Base-by-base conservation (phyloP, 2,329 filamentous ascomycete species). In the Paraphaeosphaeria minitans region DNA sequence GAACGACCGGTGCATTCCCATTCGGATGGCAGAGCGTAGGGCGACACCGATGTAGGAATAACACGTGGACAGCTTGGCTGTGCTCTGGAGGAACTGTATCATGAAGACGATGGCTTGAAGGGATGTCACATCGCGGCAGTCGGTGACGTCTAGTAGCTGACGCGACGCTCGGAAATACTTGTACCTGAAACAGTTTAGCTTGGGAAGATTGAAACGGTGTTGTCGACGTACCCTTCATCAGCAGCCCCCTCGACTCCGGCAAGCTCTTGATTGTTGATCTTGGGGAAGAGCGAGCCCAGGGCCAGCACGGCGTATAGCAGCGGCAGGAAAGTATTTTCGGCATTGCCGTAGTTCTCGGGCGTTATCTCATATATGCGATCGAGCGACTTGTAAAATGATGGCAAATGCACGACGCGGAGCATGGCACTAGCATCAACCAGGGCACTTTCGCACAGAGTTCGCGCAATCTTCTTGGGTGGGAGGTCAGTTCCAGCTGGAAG, bases 381-480 rank as follows among this genome's bases (percentile, higher is more conserved):
- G 62, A 97, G 84, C 68, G 86, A 87, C 58, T 85, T 84, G 77
- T 90, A 92, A 73, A 97, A 97, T 0, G 87, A 87, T 0, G 93
- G 93, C 51, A 90, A 82, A 70, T 97, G 93, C 5, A 96, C 85
- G 56, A 94, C 88, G 39, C 91, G 86, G 74, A 89, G 82, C 54
- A 90, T 77, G 24, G 84, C 82, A 63, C 85, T 84, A 31, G 85
- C 86, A 70, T 89, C 85, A 57, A 88, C 83, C 27, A 90, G 76
- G 27, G 86, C 84, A 69, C 83, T 84, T 55, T 82, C 80, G 72
- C 85, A 87, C 39, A 89, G 75, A 56, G 82, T 77, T 35, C 78
- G 79, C 24, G 87, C 87, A 55, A 85, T 79, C 46, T 83, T 81
- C 67, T 81, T 83, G 0, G 87, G 80, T 0, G 94, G 94, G 16